phyloP scores from a whole-genome alignment of 2,329 filamentous ascomycete species.

The Coniochaeta prunicola region DNA sequence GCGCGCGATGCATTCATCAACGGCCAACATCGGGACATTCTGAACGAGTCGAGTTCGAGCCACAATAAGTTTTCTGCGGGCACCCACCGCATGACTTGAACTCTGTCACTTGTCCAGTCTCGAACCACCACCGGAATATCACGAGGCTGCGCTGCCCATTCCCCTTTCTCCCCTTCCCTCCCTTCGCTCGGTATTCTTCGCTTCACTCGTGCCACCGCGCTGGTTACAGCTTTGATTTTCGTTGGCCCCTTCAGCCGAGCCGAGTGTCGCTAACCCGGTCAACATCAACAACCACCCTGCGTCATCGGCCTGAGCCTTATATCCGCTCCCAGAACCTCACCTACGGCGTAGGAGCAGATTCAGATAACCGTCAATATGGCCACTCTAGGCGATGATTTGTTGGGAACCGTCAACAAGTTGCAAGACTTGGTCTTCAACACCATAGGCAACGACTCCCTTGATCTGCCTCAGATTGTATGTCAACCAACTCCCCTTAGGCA shows the following conservation, averaged over 20 bases:
- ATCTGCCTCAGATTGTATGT: constrained; percentile 94
- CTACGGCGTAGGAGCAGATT: neutral
- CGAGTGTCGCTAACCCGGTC: neutral
- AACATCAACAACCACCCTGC: neutral
- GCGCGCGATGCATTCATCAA: constrained; percentile 3
- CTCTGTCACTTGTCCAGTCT: neutral
- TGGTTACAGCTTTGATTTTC: constrained; percentile 1
- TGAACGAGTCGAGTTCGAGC: constrained; percentile 3
- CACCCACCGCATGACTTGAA: constrained; percentile 10
- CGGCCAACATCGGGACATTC: constrained; percentile 10
- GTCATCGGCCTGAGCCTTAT: neutral
- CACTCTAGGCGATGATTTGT: constrained; percentile 88
- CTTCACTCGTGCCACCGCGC: neutral
- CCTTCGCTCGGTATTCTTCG: neutral
- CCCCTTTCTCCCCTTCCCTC: neutral
- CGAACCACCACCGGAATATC: neutral
- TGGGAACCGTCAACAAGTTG: constrained; percentile 94
- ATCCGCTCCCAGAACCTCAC: neutral
- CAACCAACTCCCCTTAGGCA: constrained; percentile 6
- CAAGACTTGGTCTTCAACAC: constrained; percentile 99
- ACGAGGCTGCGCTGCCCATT: neutral
- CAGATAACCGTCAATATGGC: constrained; percentile 55
- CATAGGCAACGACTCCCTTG: constrained; percentile 96
- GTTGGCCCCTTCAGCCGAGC: neutral
- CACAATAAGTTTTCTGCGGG: constrained; percentile 12